Evolutionary conservation across 768 basidiomycete genomes (phyloP).

Genomic region (Xerocomellus intermedius): DNA sequence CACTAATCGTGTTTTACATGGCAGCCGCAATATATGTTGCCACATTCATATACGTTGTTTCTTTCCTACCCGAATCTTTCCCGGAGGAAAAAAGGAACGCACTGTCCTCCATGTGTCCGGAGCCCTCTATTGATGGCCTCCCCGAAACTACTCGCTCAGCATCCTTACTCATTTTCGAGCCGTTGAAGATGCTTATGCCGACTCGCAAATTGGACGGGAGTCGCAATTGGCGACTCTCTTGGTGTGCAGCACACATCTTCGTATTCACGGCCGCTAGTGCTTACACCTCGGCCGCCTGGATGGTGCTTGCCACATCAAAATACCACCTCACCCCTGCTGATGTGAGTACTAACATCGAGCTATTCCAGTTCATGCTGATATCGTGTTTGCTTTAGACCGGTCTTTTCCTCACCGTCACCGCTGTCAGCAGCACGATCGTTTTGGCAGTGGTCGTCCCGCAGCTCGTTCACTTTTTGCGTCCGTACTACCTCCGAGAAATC

Average conservation of each 20-base stretch:
- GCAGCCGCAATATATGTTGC: constrained; percentile 12
- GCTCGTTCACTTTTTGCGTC: constrained; percentile 27
- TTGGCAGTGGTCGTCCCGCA: constrained; percentile 22
- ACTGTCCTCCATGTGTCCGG: constrained; percentile 7
- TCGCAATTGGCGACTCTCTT: constrained; percentile 30
- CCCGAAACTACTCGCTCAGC: neutral
- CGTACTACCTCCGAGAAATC: constrained; percentile 18
- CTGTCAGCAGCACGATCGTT: constrained; percentile 16
- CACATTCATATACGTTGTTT: constrained; percentile 22
- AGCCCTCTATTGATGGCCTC: neutral
- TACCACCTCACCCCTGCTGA: constrained; percentile 28
- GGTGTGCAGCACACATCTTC: constrained; percentile 29
- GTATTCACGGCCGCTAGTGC: constrained; percentile 15
- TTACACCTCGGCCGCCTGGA: constrained; percentile 16
- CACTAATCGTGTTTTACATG: constrained; percentile 23
- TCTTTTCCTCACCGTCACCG: constrained; percentile 19
- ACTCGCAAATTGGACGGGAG: constrained; percentile 12
- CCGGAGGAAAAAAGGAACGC: constrained; percentile 22
- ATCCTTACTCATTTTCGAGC: constrained; percentile 18
- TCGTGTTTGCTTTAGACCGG: constrained; percentile 23
- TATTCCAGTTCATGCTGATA: neutral
- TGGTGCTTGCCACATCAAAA: constrained; percentile 27
- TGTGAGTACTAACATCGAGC: constrained; percentile 8
- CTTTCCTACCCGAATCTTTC: constrained; percentile 33
- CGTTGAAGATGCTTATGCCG: constrained; percentile 26